Percentiles rank a stretch among this genome's conserved stretches.
Evolutionary conservation across 1,284 basidiomycete species (phyloP).

Genomic region (Tylopilus orsonianus): DNA sequence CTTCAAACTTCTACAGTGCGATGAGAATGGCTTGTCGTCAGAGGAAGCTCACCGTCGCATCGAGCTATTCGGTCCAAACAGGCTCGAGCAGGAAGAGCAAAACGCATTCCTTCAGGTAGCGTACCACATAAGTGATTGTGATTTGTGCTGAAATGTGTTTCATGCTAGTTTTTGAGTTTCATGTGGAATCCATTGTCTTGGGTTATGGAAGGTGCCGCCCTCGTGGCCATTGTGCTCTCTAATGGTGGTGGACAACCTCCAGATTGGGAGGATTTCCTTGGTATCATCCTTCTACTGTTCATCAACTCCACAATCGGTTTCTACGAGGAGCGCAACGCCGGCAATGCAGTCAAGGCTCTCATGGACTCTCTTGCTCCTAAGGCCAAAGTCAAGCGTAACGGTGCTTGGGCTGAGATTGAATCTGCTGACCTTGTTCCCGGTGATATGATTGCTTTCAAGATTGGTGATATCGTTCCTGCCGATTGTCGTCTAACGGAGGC

Average conservation of each 20-base stretch:
- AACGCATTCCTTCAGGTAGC: constrained; percentile 80
- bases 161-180: constrained; percentile 84
- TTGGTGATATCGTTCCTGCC: constrained; percentile 95
- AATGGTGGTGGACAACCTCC: constrained; percentile 87
- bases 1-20: constrained; percentile 91
- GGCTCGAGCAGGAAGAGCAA: constrained; percentile 88
- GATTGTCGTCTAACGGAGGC: constrained; percentile 95
- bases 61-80: constrained; percentile 97
- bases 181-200: constrained; percentile 99
- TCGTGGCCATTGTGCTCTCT: constrained; percentile 95
- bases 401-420: constrained; percentile 86
- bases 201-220: constrained; percentile 99
- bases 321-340: constrained; percentile 96
- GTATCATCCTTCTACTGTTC: constrained; percentile 90
- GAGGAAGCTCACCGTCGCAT: constrained; percentile 84
- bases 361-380: constrained; percentile 99
- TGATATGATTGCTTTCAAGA: constrained; percentile 95
- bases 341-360: constrained; percentile 98
- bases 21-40: constrained; percentile 73
- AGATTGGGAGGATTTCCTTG: constrained; percentile 97
- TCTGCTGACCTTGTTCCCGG: constrained; percentile 87
- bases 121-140: neutral
- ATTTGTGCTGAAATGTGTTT: constrained; percentile 8
- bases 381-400: constrained; percentile 87
- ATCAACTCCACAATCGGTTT: constrained; percentile 98